phyloP scores from a whole-genome alignment of 2,329 filamentous ascomycete genomes.

The Cadophora sp. region DNA sequence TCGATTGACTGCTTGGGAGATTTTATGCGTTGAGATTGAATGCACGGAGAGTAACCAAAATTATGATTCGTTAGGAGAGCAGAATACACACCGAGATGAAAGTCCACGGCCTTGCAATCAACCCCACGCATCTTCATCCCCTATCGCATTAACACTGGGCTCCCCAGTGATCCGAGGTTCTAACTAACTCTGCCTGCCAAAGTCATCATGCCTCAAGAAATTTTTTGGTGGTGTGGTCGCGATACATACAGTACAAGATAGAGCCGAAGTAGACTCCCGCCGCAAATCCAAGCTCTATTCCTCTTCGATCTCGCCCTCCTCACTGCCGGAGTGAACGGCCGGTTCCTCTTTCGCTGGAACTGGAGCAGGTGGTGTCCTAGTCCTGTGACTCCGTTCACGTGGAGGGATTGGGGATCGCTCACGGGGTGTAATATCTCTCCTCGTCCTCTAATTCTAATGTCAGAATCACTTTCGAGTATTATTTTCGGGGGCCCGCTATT shows the following conservation, averaged over 20 bases:
- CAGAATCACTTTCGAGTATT: neutral
- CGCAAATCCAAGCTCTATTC: constrained; percentile 50
- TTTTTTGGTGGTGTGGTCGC: constrained; percentile 35
- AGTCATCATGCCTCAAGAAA: constrained; percentile 44
- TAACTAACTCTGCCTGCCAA: constrained; percentile 39
- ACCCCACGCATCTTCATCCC: neutral
- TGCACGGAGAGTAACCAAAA: constrained; percentile 22
- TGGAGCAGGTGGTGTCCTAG: constrained; percentile 59
- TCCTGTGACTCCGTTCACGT: constrained; percentile 62
- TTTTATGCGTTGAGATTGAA: constrained; percentile 12
- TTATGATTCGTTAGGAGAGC: constrained; percentile 36
- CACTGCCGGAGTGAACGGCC: constrained; percentile 74
- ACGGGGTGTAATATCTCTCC: constrained; percentile 62
- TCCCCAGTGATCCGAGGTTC: neutral
- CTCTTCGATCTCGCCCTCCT: constrained; percentile 98
- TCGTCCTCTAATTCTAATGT: constrained; percentile 56
- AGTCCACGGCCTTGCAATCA: constrained; percentile 18
- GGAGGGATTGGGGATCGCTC: constrained; percentile 63
- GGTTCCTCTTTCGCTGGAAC: constrained; percentile 52
- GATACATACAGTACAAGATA: constrained; percentile 46
- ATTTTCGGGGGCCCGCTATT: too few relatives aligned
- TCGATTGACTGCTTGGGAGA: constrained; percentile 7
- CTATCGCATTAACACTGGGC: constrained; percentile 5
- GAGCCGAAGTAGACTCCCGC: constrained; percentile 17
- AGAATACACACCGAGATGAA: constrained; percentile 41